Evolutionary conservation across 73 alveolate genomes (phyloP).

Genomic region (Paramecium caudatum): DNA sequence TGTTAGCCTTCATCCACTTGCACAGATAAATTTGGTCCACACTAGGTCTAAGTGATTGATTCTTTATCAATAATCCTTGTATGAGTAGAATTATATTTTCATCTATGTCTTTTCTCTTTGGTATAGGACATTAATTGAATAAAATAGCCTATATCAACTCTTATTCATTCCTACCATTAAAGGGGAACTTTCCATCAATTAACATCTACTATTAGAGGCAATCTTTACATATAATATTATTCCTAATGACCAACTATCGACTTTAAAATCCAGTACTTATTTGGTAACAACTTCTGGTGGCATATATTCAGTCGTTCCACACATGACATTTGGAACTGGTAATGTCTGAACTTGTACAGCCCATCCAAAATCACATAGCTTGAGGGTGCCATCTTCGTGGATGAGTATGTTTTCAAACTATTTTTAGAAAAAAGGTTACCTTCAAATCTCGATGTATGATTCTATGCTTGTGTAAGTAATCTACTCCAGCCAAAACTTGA

Average conservation of each 20-base stretch:
- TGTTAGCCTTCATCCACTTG: conserved; percentile 48
- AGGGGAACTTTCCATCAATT: conserved; percentile 86
- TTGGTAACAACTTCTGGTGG: conserved; percentile 86
- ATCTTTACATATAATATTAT: conserved; percentile 79
- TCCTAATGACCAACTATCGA: conserved; percentile 90
- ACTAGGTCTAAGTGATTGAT: conserved; percentile 14
- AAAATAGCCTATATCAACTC: not conserved
- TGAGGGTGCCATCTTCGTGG: conserved; percentile 73
- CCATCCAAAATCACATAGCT: conserved; percentile 79
- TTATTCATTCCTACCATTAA: conserved; percentile 34
- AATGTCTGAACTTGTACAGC: not conserved
- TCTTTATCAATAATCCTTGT: conserved; percentile 11
- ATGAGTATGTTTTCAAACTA: conserved; percentile 76
- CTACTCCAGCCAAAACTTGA: not conserved
- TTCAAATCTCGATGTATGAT: conserved; percentile 76
- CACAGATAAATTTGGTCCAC: conserved; percentile 7
- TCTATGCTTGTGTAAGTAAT: not conserved
- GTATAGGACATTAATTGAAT: not conserved
- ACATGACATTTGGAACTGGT: conserved; percentile 38
- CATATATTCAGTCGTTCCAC: conserved; percentile 71
- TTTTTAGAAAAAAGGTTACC: not conserved
- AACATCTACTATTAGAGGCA: conserved; percentile 39
- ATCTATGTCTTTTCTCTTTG: not conserved
- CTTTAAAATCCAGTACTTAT: conserved; percentile 80
- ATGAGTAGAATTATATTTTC: conserved; percentile 19